Percentiles rank a stretch among this genome's conserved stretches.
Conservation (phyloP, 2,329 filamentous ascomycete genomes). For the Colletotrichum truncatum region DNA sequence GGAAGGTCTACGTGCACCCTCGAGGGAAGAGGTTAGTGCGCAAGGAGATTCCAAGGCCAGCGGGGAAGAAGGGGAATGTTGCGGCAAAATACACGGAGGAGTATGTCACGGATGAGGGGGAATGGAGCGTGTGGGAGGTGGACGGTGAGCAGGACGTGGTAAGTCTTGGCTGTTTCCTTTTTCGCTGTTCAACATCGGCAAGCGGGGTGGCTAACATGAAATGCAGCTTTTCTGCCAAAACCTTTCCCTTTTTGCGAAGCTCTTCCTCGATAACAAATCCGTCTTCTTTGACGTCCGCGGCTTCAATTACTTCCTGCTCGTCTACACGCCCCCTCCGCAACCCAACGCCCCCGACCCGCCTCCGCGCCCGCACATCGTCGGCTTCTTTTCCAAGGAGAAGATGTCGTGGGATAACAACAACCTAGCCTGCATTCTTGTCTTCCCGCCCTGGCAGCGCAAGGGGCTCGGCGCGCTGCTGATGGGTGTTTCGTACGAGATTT, state of each 20-base stretch:
- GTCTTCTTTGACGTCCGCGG: slow-evolving; percentile 96
- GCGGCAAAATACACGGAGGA: slow-evolving; percentile 51
- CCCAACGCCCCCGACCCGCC: slow-evolving; percentile 10
- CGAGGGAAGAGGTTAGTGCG: slow-evolving; percentile 52
- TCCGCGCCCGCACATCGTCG: slow-evolving; percentile 70
- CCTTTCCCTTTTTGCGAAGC: slow-evolving; percentile 92
- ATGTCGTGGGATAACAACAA: slow-evolving; percentile 99
- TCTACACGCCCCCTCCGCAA: slow-evolving; percentile 69
- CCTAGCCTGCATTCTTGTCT: slow-evolving; percentile 93
- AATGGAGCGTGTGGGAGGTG: slow-evolving; percentile 90
- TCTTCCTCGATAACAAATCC: slow-evolving; percentile 98
- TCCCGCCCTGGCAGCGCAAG: slow-evolving; percentile 93
- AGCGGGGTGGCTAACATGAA: background rate
- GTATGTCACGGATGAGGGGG: slow-evolving; percentile 67
- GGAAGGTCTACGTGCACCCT: slow-evolving; percentile 76
- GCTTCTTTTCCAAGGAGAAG: slow-evolving; percentile 99
- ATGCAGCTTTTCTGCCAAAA: slow-evolving; percentile 88
- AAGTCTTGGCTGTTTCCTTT: slow-evolving; percentile 40
- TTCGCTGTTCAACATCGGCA: background rate
- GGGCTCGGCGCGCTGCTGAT: slow-evolving; percentile 90
- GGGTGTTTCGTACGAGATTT: slow-evolving; percentile 93
- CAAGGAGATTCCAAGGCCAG: slow-evolving; percentile 40
- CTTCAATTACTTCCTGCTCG: slow-evolving; percentile 94
- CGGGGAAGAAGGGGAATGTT: slow-evolving; percentile 46
- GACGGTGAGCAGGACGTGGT: slow-evolving; percentile 87